phyloP scores from a whole-genome alignment of 2,329 filamentous ascomycete species.

The Nemania sp. region DNA sequence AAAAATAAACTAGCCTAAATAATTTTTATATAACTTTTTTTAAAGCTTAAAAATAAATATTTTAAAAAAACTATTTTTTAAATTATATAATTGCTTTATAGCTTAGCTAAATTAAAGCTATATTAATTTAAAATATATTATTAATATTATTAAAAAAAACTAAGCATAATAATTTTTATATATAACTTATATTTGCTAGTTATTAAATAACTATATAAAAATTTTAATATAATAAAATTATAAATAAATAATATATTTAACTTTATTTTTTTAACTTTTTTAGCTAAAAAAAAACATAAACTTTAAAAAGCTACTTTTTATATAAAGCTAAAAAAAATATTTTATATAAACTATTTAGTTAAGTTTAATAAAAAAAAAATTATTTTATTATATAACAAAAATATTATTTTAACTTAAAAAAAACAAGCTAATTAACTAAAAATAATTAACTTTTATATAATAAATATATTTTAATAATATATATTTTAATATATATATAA shows the following conservation, averaged over 20 bases:
- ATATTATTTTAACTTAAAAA: too few relatives aligned
- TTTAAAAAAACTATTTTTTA: not conserved
- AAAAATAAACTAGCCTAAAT: too few relatives aligned
- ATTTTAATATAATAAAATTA: not conserved
- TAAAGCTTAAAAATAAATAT: not conserved
- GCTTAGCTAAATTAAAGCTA: not conserved
- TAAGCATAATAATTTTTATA: conserved; percentile 5
- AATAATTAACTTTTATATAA: too few relatives aligned
- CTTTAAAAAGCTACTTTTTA: too few relatives aligned
- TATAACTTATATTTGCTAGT: conserved; percentile 1
- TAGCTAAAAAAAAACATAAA: not conserved
- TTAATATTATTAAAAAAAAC: conserved; percentile 1
- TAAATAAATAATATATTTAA: conserved; percentile 10
- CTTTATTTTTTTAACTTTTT: not conserved
- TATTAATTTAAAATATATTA: not conserved
- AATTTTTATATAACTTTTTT: not conserved
- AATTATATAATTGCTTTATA: not conserved
- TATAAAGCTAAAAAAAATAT: too few relatives aligned
- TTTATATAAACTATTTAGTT: too few relatives aligned
- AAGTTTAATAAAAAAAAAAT: too few relatives aligned
- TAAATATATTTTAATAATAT: too few relatives aligned
- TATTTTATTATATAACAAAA: too few relatives aligned
- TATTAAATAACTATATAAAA: not conserved
- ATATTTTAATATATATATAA: too few relatives aligned
- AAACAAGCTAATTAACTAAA: too few relatives aligned